Evolutionary conservation across 805 yeast genomes (phyloP).

Genomic region (Metschnikowia proteae): DNA sequence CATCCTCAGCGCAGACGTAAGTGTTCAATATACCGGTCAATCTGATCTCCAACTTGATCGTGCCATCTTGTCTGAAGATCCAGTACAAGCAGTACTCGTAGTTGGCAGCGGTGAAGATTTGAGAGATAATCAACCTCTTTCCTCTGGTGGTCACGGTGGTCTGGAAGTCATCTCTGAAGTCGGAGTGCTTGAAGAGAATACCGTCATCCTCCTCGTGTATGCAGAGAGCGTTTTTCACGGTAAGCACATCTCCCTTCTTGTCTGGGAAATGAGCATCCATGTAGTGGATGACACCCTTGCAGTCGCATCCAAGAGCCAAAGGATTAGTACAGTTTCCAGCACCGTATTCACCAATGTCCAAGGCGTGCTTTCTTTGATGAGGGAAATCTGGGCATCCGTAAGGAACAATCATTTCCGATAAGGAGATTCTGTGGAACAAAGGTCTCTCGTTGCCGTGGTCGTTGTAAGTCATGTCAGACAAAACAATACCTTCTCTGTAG

Average conservation of each 20-base stretch:
- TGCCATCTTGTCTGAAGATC: constrained; percentile 80
- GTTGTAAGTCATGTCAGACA: constrained; percentile 67
- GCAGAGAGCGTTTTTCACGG: constrained; percentile 74
- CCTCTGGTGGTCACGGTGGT: constrained; percentile 76
- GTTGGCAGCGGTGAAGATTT: constrained; percentile 83
- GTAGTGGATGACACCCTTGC: constrained; percentile 82
- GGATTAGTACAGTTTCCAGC: constrained; percentile 85
- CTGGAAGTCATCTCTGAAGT: constrained; percentile 74
- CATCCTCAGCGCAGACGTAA: constrained; percentile 58
- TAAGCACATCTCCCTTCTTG: constrained; percentile 63
- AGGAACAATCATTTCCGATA: constrained; percentile 82
- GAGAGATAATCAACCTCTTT: constrained; percentile 68
- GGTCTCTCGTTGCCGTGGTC: constrained; percentile 74
- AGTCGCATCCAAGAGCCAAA: constrained; percentile 73
- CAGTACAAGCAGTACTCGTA: constrained; percentile 83
- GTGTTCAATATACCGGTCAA: constrained; percentile 83
- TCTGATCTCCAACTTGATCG: constrained; percentile 73
- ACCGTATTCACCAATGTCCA: constrained; percentile 85
- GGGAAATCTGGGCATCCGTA: constrained; percentile 78
- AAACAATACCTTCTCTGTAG: constrained; percentile 80
- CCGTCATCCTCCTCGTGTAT: constrained; percentile 88
- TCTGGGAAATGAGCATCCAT: constrained; percentile 73
- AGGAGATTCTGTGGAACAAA: constrained; percentile 72
- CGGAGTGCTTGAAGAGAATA: constrained; percentile 74
- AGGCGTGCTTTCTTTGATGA: constrained; percentile 81